These are phyloP conservation scores for Pseudonitzschia pungens DNA, from an alignment of 108 stramenopile genomes.

Conservation along the genomic window DNA sequence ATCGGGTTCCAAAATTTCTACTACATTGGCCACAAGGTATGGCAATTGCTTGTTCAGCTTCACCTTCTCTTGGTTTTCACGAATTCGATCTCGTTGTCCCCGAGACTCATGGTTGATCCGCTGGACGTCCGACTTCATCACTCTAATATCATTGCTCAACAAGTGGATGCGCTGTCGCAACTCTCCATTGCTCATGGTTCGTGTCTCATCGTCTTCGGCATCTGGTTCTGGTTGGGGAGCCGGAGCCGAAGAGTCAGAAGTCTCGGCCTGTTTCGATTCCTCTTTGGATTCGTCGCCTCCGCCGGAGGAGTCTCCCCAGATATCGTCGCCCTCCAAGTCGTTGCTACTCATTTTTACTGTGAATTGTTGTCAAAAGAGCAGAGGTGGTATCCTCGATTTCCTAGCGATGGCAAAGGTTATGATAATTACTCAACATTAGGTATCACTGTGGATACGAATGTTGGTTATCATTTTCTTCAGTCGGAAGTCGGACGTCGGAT, in stretches of 20 bases:
- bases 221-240: conserved; percentile 21
- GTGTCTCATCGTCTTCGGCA: conserved; percentile 78
- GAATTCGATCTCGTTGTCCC: conserved; percentile 91
- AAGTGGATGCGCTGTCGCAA: conserved; percentile 95
- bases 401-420: too few relatives aligned
- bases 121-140: conserved; percentile 95
- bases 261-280: conserved; percentile 30
- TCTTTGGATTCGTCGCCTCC: conserved; percentile 31
- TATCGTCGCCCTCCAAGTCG: conserved; percentile 92
- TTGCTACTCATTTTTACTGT: conserved; percentile 50
- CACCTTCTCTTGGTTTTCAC: conserved; percentile 98
- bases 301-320: conserved; percentile 86
- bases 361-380: too few relatives aligned
- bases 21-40: conserved; percentile 98
- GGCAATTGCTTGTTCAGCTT: conserved; percentile 99
- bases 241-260: not conserved
- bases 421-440: too few relatives aligned
- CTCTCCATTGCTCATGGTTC: conserved; percentile 87
- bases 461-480: not conserved
- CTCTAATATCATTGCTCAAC: conserved; percentile 96
- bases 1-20: conserved; percentile 91
- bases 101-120: conserved; percentile 92
- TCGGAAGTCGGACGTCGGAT: too few relatives aligned
- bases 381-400: too few relatives aligned
- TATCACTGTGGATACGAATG: not conserved